Evolutionary conservation across 2,329 filamentous ascomycete species (phyloP), one percentile per base, ranked within the genome.

Genomic region (Trichoderma simmonsii): DNA sequence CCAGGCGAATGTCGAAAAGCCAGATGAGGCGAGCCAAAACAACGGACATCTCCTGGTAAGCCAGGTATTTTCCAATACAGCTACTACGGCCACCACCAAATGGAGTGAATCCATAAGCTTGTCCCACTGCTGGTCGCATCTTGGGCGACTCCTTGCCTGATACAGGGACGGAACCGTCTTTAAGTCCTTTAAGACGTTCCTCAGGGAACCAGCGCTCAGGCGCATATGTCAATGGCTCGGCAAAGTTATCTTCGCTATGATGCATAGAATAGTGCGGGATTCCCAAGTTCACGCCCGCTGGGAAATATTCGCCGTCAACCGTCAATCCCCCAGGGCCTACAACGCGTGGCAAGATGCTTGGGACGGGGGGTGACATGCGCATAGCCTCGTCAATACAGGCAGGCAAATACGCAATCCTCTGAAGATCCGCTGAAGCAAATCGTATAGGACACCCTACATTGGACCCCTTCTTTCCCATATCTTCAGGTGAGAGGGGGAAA

Each of bases 371-470:
- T 24, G 69, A 72, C 24, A 73, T 60, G 6, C 73, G 70, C 72
- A 73, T 73, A 15, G 72, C 72, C 60, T 74, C 73, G 32, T 74
- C 73, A 32, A 74, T 73, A 39, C 73, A 74, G 14, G 73, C 72
- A 5, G 62, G 62, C 56, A 74, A 56, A 56, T 73, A 74, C 3
- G 21, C 73, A 21, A 71, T 14, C 3, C 18, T 59, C 30, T 70
- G 71, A 8, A 74, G 67, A n/a, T 73, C 71, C 4, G 39, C 26
- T 9, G 71, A 74, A 24, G 71, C 66, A 56, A 74, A 73, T 11
- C 61, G 66, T 36, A 74, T 73, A 15, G 71, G 73, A 67, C 71
- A 73, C 11, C 21, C 36, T 11, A 73, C 61, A 11, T 56, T 61
- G 8, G 54, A 61, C 1, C 34, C 68, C 21, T 61, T 70, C 36